Evolutionary conservation across 2,329 filamentous ascomycete species (phyloP), one percentile per base, ranked within the genome.

Genomic region (Basipetospora sp.): DNA sequence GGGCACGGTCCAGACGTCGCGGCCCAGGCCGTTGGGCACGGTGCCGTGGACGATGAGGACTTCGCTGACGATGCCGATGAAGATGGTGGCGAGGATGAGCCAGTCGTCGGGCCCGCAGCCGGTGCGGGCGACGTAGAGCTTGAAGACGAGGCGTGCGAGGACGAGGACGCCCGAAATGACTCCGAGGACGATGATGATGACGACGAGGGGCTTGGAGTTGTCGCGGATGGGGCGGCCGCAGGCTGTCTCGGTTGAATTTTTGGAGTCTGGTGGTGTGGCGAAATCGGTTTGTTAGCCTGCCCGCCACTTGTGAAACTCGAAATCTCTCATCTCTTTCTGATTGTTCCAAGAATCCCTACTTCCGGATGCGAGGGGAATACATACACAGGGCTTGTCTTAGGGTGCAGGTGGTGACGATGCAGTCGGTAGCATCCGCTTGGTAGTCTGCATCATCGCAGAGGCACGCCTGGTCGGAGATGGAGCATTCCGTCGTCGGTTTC

Each of bases 1-100:
- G 1, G 50, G 41, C 5, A 69, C 43, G 3, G 60, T 62, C 64
- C 64, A 68, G 13, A 67, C 56, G 34, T 69, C 64, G 25, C 43
- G 52, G 8, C 63, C 62, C 3, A 65, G 49, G 3, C 64, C 64
- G 40, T 59, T 49, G 36, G 50, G 45, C 0, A 44, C 45, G 11
- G 45, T 44, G 9, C 51, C 49, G 34, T 50, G 43, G 15, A 50
- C 42, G 35, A 48, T 53, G 33, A 59, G 50, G 42, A 52, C 38
- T 3, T 44, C 48, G 39, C 46, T 52, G 4, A 54, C 50, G 3
- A 52, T 44, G 26, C 49, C 53, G 4, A 46, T 39, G 18, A 54
- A 1, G 13, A 52, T 34, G 2, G 52, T 48, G 2, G 44, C 41
- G 10, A 57, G 31, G 29, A 57, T 46, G 33, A 53, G 45, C 49